phyloP scores from a whole-genome alignment of 2,329 filamentous ascomycete species.

The Teratosphaeria viscida region DNA sequence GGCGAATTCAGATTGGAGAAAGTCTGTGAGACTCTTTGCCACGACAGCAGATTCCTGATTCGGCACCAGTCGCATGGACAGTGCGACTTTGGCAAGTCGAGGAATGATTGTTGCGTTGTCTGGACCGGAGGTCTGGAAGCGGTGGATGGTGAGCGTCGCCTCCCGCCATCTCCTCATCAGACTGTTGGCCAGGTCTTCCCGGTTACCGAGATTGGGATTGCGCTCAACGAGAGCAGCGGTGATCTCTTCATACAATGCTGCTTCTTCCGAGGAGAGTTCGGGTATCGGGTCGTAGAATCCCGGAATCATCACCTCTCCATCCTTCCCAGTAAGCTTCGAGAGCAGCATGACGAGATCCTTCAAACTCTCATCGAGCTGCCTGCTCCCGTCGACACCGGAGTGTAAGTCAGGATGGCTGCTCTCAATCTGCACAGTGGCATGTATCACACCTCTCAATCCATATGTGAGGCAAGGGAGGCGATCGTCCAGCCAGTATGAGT shows the following conservation, averaged over 20 bases:
- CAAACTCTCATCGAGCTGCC: constrained; percentile 78
- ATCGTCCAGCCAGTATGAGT: constrained; percentile 98
- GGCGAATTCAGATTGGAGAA: constrained; percentile 60
- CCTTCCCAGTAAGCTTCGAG: constrained; percentile 67
- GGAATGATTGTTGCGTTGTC: constrained; percentile 85
- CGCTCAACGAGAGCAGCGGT: constrained; percentile 62
- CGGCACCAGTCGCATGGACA: constrained; percentile 85
- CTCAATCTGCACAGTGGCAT: constrained; percentile 81
- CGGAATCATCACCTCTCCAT: constrained; percentile 74
- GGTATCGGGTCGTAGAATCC: constrained; percentile 81
- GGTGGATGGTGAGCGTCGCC: constrained; percentile 85
- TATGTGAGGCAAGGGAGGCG: constrained; percentile 93
- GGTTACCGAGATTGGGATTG: constrained; percentile 53
- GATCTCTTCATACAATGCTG: constrained; percentile 74
- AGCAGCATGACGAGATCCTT: constrained; percentile 82
- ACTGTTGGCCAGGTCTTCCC: constrained; percentile 65
- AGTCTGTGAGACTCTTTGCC: constrained; percentile 54
- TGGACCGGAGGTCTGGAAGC: constrained; percentile 83
- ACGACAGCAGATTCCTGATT: constrained; percentile 82
- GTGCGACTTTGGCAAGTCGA: constrained; percentile 72
- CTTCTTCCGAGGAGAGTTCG: constrained; percentile 63
- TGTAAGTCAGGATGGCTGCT: constrained; percentile 82
- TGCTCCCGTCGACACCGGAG: constrained; percentile 91
- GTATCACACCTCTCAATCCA: constrained; percentile 82
- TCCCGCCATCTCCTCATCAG: constrained; percentile 94